Evolutionary conservation across 2,329 filamentous ascomycete species (phyloP), one percentile per base, ranked within the genome.

Genomic region (Fusarium dimerum): DNA sequence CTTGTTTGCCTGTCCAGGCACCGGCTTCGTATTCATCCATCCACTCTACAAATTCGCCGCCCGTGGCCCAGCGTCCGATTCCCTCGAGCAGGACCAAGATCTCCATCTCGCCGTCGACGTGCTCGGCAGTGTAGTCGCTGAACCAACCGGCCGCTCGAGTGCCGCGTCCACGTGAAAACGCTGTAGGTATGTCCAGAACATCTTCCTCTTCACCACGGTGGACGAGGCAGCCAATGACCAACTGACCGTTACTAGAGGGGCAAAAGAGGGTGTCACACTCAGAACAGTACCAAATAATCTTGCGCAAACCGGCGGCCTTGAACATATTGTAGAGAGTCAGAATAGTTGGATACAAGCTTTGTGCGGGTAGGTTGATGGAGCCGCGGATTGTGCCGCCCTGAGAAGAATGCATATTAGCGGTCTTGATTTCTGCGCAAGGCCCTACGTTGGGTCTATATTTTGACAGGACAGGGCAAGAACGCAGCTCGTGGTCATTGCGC

Each of bases 341-440:
- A 4, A 80, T 69, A 5, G 70, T 72, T 0, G 72, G 70, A 40
- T 73, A 73, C 3, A 81, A 60, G 48, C 70, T 76, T 52, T 80
- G 76, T 1, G 77, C 77, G 1, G 77, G 78, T 5, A 81, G 68
- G 56, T 80, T 80, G 60, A 85, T 69, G 2, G 81, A 82, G 2
- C 74, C 75, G 11, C 69, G 71, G 57, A 85, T 82, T 0, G 79
- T 81, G 42, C 82, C 82, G 40, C 83, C 82, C 81, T 82, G 53
- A 10, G 13, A 13, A 45, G 10, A 26, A 12, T 40, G 42, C n/a
- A n/a, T 52, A 29, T 43, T 29, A 7, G 15, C 29, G 18, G 8
- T 15, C 9, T 18, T 45, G 12, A 2, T 15, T 12, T 15, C 13
- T 9, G 6, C 3, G 34, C 3, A 6, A 45, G 18, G 30, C 12